Evolutionary conservation across 352 stramenopile genomes (phyloP).

Genomic region (Pythium sp.): DNA sequence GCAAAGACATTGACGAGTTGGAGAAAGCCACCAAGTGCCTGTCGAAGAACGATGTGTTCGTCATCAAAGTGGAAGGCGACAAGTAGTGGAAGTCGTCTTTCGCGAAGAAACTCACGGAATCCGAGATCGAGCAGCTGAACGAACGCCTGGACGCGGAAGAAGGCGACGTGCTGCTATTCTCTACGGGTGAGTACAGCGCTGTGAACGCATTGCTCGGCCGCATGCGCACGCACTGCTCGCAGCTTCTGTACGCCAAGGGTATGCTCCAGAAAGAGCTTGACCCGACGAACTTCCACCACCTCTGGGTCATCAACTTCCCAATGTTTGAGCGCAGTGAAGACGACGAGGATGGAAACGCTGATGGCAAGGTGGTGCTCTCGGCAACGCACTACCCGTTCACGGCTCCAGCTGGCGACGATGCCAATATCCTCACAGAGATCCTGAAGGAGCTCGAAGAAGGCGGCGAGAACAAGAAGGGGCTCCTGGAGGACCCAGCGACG

Average conservation of each 20-base stretch:
- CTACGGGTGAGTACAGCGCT: conserved; percentile 49
- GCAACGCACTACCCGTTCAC: conserved; percentile 89
- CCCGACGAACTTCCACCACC: conserved; percentile 67
- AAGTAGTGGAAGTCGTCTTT: conserved; percentile 76
- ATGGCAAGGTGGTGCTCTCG: conserved; percentile 44
- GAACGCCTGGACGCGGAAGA: conserved; percentile 46
- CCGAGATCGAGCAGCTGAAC: conserved; percentile 49
- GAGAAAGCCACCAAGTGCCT: conserved; percentile 51
- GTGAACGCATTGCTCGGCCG: conserved; percentile 61
- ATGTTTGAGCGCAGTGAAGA: conserved; percentile 83
- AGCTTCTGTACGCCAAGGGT: conserved; percentile 58
- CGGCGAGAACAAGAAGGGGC: conserved; percentile 23
- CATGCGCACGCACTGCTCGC: conserved; percentile 60
- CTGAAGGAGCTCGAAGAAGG: conserved; percentile 18
- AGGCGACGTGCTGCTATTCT: conserved; percentile 70
- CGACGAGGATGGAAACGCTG: conserved; percentile 26
- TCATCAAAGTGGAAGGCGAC: conserved; percentile 56
- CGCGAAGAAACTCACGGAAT: conserved; percentile 49
- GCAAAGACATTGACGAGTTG: conserved; percentile 70
- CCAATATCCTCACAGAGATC: conserved; percentile 43
- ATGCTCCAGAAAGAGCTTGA: conserved; percentile 61
- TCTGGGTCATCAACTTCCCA: conserved; percentile 88
- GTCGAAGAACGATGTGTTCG: conserved; percentile 39
- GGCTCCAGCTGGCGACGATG: conserved; percentile 49
- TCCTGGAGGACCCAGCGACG: conserved; percentile 48